Evolutionary conservation across 1,139 yeast species (phyloP).

Genomic region (Candida mesenterica): DNA sequence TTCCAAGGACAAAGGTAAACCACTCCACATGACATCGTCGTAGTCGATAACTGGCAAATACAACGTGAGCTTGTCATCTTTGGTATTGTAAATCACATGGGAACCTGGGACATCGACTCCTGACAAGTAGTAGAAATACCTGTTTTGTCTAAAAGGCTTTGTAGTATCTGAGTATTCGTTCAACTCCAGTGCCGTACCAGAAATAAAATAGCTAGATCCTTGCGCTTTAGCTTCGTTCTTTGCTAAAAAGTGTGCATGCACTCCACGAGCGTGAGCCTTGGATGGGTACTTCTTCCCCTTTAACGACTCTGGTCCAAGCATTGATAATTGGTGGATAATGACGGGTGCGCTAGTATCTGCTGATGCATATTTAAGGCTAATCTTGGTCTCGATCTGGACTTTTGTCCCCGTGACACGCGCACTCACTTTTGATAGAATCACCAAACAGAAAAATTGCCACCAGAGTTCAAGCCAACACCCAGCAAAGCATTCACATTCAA

Average conservation of each 20-base stretch:
- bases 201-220: constrained; percentile 49
- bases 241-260: constrained; percentile 40
- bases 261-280: constrained; percentile 60
- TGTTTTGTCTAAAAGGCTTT: constrained; percentile 79
- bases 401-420: no score
- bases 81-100: constrained; percentile 59
- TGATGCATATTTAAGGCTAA: neutral
- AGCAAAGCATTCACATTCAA: no score
- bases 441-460: constrained; percentile 1
- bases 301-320: constrained; percentile 15
- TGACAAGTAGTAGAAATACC: constrained; percentile 82
- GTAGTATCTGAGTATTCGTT: constrained; percentile 82
- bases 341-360: no score
- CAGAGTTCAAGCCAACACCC: neutral
- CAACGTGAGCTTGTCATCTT: constrained; percentile 56
- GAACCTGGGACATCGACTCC: constrained; percentile 86
- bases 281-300: constrained; percentile 62
- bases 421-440: neutral
- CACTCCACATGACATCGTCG: constrained; percentile 97
- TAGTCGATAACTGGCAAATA: constrained; percentile 80
- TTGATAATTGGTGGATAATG: no score
- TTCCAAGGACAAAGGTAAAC: constrained; percentile 70
- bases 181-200: constrained; percentile 62
- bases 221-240: constrained; percentile 20
- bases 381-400: neutral